Conservation (phyloP, 1,139 yeast species). For the Meyerozyma smithsonii region DNA sequence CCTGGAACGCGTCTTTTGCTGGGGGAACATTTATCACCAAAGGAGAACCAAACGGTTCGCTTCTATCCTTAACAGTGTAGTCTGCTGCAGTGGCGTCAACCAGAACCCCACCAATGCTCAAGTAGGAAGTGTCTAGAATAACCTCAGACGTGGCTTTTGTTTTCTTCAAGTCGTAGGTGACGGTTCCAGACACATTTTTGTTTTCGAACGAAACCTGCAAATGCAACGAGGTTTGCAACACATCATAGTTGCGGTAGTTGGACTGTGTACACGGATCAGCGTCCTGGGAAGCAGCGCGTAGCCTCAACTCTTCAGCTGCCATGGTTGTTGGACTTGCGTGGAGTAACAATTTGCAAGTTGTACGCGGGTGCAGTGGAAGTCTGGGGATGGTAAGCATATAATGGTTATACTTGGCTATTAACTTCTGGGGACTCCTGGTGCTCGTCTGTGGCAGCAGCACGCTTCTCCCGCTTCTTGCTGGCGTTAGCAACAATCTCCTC, state of each 20-base stretch:
- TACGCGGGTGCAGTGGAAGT: not conserved
- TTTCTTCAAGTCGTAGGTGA: constrained; percentile 18
- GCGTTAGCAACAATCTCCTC: constrained; percentile 94
- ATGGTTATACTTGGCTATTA: not conserved
- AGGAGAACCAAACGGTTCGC: constrained; percentile 31
- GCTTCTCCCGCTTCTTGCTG: constrained; percentile 68
- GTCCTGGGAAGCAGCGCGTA: constrained; percentile 4
- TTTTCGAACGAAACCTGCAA: constrained; percentile 26
- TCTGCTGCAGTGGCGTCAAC: constrained; percentile 19
- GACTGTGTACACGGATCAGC: constrained; percentile 16
- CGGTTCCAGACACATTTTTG: constrained; percentile 25
- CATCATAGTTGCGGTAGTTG: constrained; percentile 13
- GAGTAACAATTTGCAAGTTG: not conserved
- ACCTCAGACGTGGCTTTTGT: constrained; percentile 11
- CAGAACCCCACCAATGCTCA: constrained; percentile 18
- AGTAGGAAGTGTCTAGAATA: constrained; percentile 29
- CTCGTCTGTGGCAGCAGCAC: constrained; percentile 12
- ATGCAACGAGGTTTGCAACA: constrained; percentile 20
- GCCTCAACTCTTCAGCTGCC: not conserved
- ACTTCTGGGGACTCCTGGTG: not conserved
- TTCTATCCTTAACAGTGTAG: constrained; percentile 16
- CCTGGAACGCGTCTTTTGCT: constrained; percentile 8
- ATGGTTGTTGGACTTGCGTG: not conserved
- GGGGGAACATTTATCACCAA: constrained; percentile 17
- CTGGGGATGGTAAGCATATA: not conserved